phyloP scores from a whole-genome alignment of 2,329 filamentous ascomycete genomes.

The Monascus ruber region DNA sequence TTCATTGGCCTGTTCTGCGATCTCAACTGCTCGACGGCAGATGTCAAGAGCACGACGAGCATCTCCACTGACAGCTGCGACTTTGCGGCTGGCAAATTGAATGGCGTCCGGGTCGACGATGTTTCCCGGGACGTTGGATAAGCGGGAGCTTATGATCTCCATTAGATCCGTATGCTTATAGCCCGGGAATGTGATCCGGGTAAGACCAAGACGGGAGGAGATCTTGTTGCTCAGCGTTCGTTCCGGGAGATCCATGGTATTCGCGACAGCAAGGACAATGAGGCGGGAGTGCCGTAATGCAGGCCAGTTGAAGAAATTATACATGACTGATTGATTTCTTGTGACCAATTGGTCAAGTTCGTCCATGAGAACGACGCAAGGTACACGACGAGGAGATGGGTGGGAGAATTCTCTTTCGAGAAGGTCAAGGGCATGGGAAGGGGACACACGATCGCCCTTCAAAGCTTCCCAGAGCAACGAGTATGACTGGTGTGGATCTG shows the following conservation, averaged over 20 bases:
- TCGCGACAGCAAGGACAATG: slow-evolving; percentile 93
- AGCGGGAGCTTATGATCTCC: slow-evolving; percentile 90
- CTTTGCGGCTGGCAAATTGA: slow-evolving; percentile 92
- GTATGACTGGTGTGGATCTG: slow-evolving; percentile 94
- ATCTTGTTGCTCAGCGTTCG: slow-evolving; percentile 97
- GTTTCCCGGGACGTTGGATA: slow-evolving; percentile 75
- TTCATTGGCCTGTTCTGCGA: slow-evolving; percentile 66
- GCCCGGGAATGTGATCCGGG: slow-evolving; percentile 89
- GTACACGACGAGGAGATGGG: slow-evolving; percentile 79
- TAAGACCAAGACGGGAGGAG: slow-evolving; percentile 78
- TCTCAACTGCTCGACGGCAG: slow-evolving; percentile 85
- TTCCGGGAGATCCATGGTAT: slow-evolving; percentile 97
- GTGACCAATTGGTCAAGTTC: slow-evolving; percentile 96
- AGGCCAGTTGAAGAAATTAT: slow-evolving; percentile 99
- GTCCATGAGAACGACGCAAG: slow-evolving; percentile 96
- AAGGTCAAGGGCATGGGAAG: slow-evolving; percentile 80
- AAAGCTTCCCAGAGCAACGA: slow-evolving; percentile 91
- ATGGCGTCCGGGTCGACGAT: slow-evolving; percentile 89
- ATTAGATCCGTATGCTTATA: slow-evolving; percentile 97
- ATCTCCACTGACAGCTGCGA: slow-evolving; percentile 91
- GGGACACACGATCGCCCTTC: slow-evolving; percentile 83
- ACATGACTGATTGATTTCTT: slow-evolving; percentile 99
- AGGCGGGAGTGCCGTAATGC: slow-evolving; percentile 79
- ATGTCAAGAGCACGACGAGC: slow-evolving; percentile 88
- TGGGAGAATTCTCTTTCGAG: slow-evolving; percentile 87